Conservation (phyloP, 352 stramenopile species). For the Globisporangium nagaii region DNA sequence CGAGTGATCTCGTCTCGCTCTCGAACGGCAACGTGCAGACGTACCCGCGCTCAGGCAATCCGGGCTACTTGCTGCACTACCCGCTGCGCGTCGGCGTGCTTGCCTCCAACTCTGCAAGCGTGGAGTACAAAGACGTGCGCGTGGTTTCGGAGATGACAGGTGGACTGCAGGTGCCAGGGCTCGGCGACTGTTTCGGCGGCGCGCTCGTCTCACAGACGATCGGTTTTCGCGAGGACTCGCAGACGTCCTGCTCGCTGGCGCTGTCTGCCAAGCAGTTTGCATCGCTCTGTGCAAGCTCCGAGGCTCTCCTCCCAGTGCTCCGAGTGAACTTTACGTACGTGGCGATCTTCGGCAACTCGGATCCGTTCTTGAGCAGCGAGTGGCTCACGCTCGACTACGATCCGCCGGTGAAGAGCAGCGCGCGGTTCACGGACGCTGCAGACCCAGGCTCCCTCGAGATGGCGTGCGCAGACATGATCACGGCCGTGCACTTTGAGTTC, state of each 20-base stretch:
- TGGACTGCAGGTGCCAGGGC: constrained; percentile 20
- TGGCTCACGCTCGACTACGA: constrained; percentile 42
- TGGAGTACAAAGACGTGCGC: not conserved
- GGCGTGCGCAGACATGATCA: constrained; percentile 20
- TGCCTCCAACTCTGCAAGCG: constrained; percentile 1
- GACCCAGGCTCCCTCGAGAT: constrained; percentile 20
- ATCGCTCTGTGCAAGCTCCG: constrained; percentile 16
- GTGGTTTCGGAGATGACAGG: constrained; percentile 26
- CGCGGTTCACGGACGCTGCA: constrained; percentile 14
- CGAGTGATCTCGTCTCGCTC: constrained; percentile 15
- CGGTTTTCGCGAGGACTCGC: constrained; percentile 34
- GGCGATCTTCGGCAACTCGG: constrained; percentile 34
- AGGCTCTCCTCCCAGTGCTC: constrained; percentile 15
- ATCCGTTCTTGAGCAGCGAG: constrained; percentile 26
- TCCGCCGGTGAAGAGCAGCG: constrained; percentile 11
- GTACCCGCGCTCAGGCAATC: constrained; percentile 33
- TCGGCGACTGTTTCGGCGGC: constrained; percentile 19
- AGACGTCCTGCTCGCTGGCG: constrained; percentile 23
- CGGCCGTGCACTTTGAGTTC: constrained; percentile 29
- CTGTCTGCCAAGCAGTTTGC: constrained; percentile 22
- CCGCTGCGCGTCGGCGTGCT: constrained; percentile 30
- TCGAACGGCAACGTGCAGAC: constrained; percentile 26
- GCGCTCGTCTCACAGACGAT: constrained; percentile 3
- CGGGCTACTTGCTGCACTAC: constrained; percentile 27
- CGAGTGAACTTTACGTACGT: constrained; percentile 36